Base-by-base conservation (phyloP, 805 yeast genomes). In the Torulaspora franciscae region DNA sequence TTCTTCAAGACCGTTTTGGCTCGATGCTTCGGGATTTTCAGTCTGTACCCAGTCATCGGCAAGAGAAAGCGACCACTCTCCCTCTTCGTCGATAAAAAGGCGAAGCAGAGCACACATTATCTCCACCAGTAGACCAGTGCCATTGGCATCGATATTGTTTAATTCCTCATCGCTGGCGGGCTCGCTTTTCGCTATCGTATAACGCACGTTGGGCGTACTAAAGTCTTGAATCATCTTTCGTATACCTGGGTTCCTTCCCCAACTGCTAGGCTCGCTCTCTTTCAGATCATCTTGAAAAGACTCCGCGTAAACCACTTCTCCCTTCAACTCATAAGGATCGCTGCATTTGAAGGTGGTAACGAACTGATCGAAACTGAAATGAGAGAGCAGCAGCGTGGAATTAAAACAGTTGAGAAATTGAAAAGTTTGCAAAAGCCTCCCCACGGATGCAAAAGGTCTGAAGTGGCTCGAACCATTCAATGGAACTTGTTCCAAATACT, bases 321-420 rank as follows among this genome's bases (percentile, higher is more conserved):
- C 65, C 15, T 53, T 56, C 13, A 57, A 32, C 42, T 61, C 64
- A 13, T 40, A 42, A 2, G 61, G 59, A 33, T 57, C 59, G 3
- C 66, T 54, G 37, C 64, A 61, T 48, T 57, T 59, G 6, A 64
- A 40, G 6, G 65, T 47, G 6, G 57, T 50, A 4, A 63, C 48
- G 27, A 64, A 58, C 43, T 59, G 59, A 37, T 64, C 67, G 19
- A 62, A 47, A 36, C 48, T 55, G 37, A 64, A 63, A 25, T 52
- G 46, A 2, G 64, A 50, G 6, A 64, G 32, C 15, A 49, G 40
- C n/a, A 64, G 37, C 7, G 47, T 52, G 11, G 56, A 49, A 27
- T 52, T 52, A 44, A 64, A 64, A 11, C 64, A 60, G 23, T 45
- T 56, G n/a, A 62, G 39, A 43, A 64, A 64, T 41, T 64, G 68